Base-by-base conservation (phyloP, 2,329 filamentous ascomycete species). In the Arthrobotrys entomopaga region DNA sequence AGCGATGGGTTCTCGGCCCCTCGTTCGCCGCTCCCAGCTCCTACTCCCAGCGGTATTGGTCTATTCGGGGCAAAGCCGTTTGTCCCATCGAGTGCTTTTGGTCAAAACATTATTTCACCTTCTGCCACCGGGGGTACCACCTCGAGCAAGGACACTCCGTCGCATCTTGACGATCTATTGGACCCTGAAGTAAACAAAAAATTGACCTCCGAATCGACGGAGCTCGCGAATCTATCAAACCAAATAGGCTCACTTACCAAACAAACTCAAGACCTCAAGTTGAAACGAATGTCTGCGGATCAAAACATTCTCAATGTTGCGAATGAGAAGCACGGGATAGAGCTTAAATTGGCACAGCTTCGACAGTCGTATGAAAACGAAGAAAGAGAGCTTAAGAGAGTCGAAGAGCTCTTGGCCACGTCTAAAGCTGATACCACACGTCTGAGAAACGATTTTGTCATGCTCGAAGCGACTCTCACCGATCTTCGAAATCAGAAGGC, bases 191-290 rank as follows among this genome's bases (percentile, higher is more conserved):
- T 93, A 65, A 94, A 90, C 82, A 95, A 91, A 81, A 96, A 91
- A 81, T 84, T 98, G 24, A 95, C 91, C 0, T 90, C 89, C 77
- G 95, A 99, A 80, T 95, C 93, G 1, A 90, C 91, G 0, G 95
- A 99, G 81, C 86, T 99, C 69, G 95, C 93, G 59, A 98, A 99
- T 80, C 85, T 99, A 78, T 97, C 94, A 0, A 98, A 96, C 81
- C 95, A 98, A 81, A 92, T 99, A 77, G 90, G 92, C 34, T 94
- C 91, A 1, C 83, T 99, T 65, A 91, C 93, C 0, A 96, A 90
- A 80, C 93, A 99, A 82, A 97, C 96, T 88, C 92, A 97, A 80
- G 92, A 94, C 78, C 90, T 97, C 1, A 92, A 96, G 80, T 88
- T 86, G 38, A 94, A 97, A 82, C 90, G 93, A 76, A 87, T 84